Conservation (phyloP, 768 basidiomycete genomes). For the Hygrocybe punicea region DNA sequence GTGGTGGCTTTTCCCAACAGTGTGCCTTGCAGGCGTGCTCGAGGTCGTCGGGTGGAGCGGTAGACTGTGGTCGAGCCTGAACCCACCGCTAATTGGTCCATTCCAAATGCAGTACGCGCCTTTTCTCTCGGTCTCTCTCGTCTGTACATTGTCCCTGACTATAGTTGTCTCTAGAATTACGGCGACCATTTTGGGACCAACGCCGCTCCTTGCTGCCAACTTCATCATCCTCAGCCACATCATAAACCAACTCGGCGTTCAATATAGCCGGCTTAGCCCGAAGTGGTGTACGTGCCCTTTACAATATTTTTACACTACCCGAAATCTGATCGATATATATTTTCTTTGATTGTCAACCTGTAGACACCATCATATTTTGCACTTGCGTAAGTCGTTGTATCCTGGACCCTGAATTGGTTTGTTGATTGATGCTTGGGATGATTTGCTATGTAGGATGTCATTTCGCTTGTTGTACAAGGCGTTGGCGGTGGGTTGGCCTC, state of each 20-base stretch:
- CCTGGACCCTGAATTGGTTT: background rate
- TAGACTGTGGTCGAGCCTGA: conserved; percentile 48
- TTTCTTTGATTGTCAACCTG: conserved; percentile 3
- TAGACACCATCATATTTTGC: conserved; percentile 41
- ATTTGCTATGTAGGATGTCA: conserved; percentile 40
- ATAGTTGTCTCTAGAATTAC: conserved; percentile 30
- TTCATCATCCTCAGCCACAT: conserved; percentile 53
- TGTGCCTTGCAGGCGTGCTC: conserved; percentile 44
- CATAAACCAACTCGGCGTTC: conserved; percentile 40
- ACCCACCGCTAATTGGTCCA: conserved; percentile 19
- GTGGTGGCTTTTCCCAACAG: too few species aligned
- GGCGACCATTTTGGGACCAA: conserved; percentile 51
- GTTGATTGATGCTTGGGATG: background rate
- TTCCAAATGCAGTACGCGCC: conserved; percentile 44
- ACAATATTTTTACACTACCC: background rate
- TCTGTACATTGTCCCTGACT: background rate
- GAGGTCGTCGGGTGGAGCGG: conserved; percentile 58
- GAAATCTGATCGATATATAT: conserved; percentile 19
- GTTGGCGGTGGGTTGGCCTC: conserved; percentile 55
- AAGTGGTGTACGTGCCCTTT: conserved; percentile 35
- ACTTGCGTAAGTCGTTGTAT: conserved; percentile 27
- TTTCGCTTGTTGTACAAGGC: conserved; percentile 63
- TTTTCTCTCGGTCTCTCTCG: background rate
- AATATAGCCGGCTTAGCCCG: conserved; percentile 49
- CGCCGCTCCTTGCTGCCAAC: conserved; percentile 54